Evolutionary conservation across 2,329 filamentous ascomycete species (phyloP).

Genomic region (Hirsutella rhossiliensis): DNA sequence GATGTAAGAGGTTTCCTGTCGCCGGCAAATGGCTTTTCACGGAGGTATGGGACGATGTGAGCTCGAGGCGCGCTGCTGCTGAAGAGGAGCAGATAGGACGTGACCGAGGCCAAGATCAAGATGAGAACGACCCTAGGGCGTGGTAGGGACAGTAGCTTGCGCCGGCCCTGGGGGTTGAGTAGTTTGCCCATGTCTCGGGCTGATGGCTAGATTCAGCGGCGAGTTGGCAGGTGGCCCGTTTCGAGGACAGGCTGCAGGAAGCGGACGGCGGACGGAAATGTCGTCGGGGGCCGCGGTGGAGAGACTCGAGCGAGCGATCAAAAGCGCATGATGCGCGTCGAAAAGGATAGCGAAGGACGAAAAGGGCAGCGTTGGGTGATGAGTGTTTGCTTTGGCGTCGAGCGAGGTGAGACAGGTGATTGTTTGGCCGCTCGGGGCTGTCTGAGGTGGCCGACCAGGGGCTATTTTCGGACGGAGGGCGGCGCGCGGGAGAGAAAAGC

Average conservation of each 20-base stretch:
- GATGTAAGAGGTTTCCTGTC: not conserved
- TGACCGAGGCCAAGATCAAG: conserved; percentile 23
- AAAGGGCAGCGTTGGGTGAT: not conserved
- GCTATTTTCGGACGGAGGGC: not conserved
- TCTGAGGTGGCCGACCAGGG: not conserved
- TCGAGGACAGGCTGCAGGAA: not conserved
- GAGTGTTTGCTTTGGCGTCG: not conserved
- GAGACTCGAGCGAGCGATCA: not conserved
- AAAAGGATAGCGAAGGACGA: not conserved
- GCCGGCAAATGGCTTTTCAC: conserved; percentile 3
- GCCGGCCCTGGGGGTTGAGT: conserved; percentile 17
- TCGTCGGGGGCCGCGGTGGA: not conserved
- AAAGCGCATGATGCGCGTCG: not conserved
- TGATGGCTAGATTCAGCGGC: not conserved
- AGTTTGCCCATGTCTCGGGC: conserved; percentile 16
- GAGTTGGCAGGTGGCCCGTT: not conserved
- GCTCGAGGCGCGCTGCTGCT: conserved; percentile 20
- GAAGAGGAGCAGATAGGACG: conserved; percentile 32
- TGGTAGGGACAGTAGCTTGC: conserved; percentile 19
- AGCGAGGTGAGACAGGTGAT: not conserved
- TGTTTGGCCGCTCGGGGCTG: not conserved
- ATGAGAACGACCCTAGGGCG: conserved; percentile 30
- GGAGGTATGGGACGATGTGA: conserved; percentile 21
- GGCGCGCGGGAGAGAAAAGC: not conserved
- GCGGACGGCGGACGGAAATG: not conserved